Conservation (phyloP, 2,329 filamentous ascomycete genomes). For the Hypocrella siamensis region DNA sequence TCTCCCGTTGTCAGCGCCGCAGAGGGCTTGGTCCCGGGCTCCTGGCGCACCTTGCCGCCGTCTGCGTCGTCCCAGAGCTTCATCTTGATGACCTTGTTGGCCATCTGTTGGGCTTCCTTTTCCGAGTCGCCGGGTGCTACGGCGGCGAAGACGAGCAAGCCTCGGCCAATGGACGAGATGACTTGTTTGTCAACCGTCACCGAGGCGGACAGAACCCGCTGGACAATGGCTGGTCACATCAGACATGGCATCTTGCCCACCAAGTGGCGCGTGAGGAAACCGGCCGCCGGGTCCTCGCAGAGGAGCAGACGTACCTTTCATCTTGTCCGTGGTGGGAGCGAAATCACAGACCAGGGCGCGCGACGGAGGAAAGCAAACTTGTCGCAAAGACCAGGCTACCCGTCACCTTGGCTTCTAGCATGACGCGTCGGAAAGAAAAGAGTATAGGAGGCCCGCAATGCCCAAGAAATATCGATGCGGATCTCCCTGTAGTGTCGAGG, state of each 20-base stretch:
- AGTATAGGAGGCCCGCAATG: too few species aligned
- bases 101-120: constrained; percentile 73
- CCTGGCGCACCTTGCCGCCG: constrained; percentile 41
- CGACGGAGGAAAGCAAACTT: too few species aligned
- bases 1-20: too few species aligned
- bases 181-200: constrained; percentile 87
- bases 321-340: neutral
- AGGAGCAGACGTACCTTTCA: constrained; percentile 4
- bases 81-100: constrained; percentile 74
- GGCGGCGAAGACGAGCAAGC: constrained; percentile 80
- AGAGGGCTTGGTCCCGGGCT: neutral
- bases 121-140: constrained; percentile 80
- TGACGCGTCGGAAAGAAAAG: neutral
- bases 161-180: constrained; percentile 80
- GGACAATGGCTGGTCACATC: constrained; percentile 56
- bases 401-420: too few species aligned
- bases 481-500: too few species aligned
- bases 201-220: constrained; percentile 86
- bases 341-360: neutral
- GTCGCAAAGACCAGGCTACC: too few species aligned
- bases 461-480: too few species aligned
- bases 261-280: too few species aligned
- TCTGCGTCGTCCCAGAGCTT: constrained; percentile 80
- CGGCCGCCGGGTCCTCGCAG: too few species aligned
- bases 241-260: too few species aligned